A percentile compares a stretch with the other conserved stretches of the same genome.
Conservation (phyloP, 257 asterid species). For the Fraxinus pennsylvanica region DNA sequence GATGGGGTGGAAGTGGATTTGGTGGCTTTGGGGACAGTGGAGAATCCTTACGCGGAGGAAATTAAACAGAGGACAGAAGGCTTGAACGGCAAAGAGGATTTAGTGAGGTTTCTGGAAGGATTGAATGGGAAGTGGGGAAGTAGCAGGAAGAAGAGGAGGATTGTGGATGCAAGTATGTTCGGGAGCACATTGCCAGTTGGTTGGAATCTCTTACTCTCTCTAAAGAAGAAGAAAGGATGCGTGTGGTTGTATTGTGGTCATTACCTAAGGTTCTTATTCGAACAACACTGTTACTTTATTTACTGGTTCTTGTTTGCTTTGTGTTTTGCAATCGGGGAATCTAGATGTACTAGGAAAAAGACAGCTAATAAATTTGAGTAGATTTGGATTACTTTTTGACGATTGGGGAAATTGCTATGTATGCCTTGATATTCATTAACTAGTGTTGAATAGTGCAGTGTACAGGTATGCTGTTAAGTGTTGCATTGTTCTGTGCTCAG, state of each 20-base stretch:
- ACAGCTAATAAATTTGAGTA: neutral
- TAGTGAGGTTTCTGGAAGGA: conserved; percentile 55
- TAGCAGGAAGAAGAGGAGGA: conserved; percentile 75
- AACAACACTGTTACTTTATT: conserved; percentile 6
- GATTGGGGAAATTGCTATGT: neutral
- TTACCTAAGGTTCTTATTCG: conserved; percentile 65
- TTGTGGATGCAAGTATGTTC: conserved; percentile 67
- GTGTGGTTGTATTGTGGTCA: conserved; percentile 67
- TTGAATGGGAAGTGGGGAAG: conserved; percentile 80
- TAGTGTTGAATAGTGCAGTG: neutral
- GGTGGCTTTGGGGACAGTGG: conserved; percentile 46
- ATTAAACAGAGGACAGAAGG: conserved; percentile 53
- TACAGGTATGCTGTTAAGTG: neutral
- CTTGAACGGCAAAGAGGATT: conserved; percentile 50
- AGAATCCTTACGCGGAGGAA: conserved; percentile 61
- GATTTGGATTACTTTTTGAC: neutral
- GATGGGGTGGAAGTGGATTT: conserved; percentile 68
- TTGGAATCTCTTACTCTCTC: conserved; percentile 68
- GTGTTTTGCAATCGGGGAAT: neutral
- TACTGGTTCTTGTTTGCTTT: conserved; percentile 10
- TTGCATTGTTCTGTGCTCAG: neutral
- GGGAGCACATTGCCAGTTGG: conserved; percentile 71
- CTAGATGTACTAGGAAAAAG: conserved; percentile 5
- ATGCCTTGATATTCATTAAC: neutral
- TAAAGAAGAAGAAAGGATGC: conserved; percentile 65